Base-by-base conservation (phyloP, 1,284 basidiomycete genomes). In the Puccinia polysora region DNA sequence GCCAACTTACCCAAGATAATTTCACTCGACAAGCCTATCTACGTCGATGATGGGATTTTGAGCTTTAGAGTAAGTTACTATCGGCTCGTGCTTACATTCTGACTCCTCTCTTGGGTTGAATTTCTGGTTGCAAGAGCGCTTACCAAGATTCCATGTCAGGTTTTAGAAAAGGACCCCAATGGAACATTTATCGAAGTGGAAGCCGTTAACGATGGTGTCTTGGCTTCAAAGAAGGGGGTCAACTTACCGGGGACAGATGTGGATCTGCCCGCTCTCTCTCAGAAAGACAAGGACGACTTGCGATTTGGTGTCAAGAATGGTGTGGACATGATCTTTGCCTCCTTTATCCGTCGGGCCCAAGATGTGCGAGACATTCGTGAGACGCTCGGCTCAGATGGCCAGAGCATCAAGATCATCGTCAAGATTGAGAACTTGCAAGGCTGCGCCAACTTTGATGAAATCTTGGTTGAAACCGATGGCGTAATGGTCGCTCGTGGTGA, bases 361-460 rank as follows among this genome's bases (percentile, higher is more conserved):
- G 93, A 97, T 80, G 92, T 97, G 79, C 85, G 83, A 75, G 90
- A 95, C 79, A 97, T 97, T 80, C 88, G 91, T 76, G 84, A 87
- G 73, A 89, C 91, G 74, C 88, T 97, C 75, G 94, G 93, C 65
- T 86, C 91, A 59, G 91, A 91, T 65, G 94, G 94, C 73, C 89
- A 90, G 72, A 87, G 82, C 81, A 92, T 97, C 84, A 97, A 97
- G 83, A 92, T 97, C 80, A 96, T 97, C 76, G 91, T 93, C 82
- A 97, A 97, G 83, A 97, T 97, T 76, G 93, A 97, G 82, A 97
- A 97, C 82, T 89, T 96, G 82, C 94, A 97, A 83, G 93, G 93
- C 81, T 90, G 97, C 69, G 86, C 87, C 78, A 97, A 96, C 85
- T 97, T 97, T 83, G 93, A 97, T 81, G 93, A 97, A 82, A 97